Percentiles rank a stretch among this genome's conserved stretches.
Conservation (phyloP, 345 rosid genomes). For the Eutrema yunnanense region DNA sequence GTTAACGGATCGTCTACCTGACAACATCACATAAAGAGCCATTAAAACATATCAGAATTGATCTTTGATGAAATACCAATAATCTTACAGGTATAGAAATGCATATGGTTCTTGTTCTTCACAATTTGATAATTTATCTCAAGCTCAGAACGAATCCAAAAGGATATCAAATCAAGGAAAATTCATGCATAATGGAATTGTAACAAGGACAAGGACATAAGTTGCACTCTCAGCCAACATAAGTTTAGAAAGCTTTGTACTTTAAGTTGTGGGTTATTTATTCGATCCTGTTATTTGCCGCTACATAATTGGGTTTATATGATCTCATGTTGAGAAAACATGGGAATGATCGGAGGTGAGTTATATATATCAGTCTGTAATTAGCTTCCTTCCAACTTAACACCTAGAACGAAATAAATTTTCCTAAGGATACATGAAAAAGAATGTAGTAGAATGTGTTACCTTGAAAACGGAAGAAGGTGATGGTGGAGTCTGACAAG, state of each 20-base stretch:
- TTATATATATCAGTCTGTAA: not conserved
- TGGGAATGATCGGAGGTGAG: not conserved
- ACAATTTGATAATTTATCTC: not conserved
- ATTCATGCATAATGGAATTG: not conserved
- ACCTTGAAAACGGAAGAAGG: constrained; percentile 61
- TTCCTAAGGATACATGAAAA: not conserved
- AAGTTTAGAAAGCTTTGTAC: not conserved
- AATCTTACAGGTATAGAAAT: not conserved
- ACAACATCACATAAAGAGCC: not conserved
- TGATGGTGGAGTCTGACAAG: constrained; percentile 32
- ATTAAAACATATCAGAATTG: not conserved
- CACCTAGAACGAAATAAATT: not conserved
- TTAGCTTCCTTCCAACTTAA: not conserved
- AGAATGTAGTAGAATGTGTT: not conserved
- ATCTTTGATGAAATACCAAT: not conserved
- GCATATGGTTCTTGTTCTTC: not conserved
- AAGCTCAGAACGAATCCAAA: not conserved
- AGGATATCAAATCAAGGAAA: not conserved
- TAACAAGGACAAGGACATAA: not conserved
- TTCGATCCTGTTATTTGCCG: not conserved
- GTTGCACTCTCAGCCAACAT: not conserved
- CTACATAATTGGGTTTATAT: not conserved
- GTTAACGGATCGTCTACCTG: constrained; percentile 79
- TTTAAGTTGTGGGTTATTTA: not conserved
- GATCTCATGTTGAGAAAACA: not conserved